Base-by-base conservation (phyloP, 768 basidiomycete genomes). In the Boletales sp. region DNA sequence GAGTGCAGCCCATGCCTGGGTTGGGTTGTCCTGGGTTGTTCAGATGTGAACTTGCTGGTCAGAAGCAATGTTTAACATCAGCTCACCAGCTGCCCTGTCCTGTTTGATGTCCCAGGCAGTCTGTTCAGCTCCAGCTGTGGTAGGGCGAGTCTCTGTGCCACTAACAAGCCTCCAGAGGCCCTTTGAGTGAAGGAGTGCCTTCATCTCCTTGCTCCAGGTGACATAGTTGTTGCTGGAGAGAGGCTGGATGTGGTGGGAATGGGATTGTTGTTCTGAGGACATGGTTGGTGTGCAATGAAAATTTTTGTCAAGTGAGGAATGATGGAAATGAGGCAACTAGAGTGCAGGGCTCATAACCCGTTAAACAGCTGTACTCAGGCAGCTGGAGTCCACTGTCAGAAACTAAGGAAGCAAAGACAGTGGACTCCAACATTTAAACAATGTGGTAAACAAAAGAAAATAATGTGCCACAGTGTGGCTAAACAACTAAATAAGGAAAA, bases 201-300 rank as follows among this genome's bases (percentile, higher is more conserved):
- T 51, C 50, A 51, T 51, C 5, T 51, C 50, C 11, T 44, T 44
- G 5, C 36, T 46, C 49, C 43, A 50, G 32, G 38, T 51, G 18
- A 17, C 3, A 7, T 51, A 51, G 28, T 51, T 51, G 37, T 39
- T 40, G 14, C 18, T 35, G 18, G 13, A 15, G 15, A 41, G 33
- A 33, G 8, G 13, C 14, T 50, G 45, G 10, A 34, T 44, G 33
- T 11, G 43, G 34, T 33, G 32, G 31, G 43, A 34, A 8, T 44
- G 25, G 5, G 17, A n/a, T n/a, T n/a, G 37, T n/a, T 28, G 40
- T 4, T 41, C 40, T 4, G 40, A 41, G 25, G 40, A 4, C 40
- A 28, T 41, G 38, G 13, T 35, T 2, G 34, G 7, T 28, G 6
- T 2, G 14, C 14, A 4, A 35, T 14, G n/a, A n/a, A 15, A 15